Percentiles rank a stretch among this genome's conserved stretches.
Conservation (phyloP, 1,284 basidiomycete genomes). For the Cryptococcus sp. region DNA sequence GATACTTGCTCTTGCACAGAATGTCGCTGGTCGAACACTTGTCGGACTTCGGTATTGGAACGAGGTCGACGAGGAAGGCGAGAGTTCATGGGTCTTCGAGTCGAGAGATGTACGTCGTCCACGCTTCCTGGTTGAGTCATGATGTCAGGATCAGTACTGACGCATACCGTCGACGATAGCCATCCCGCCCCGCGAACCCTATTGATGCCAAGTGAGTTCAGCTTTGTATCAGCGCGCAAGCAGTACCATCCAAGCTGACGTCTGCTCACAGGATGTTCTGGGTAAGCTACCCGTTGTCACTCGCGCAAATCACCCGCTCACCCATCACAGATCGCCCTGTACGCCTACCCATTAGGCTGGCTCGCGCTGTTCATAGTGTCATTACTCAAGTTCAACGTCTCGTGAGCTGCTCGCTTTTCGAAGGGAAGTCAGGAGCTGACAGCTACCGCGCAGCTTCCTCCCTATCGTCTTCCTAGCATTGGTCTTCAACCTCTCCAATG, state of each 20-base stretch:
- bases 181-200: conserved; percentile 83
- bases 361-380: conserved; percentile 80
- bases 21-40: conserved; percentile 84
- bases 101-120: conserved; percentile 74
- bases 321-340: conserved; percentile 70
- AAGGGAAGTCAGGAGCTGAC: neutral
- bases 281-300: conserved; percentile 57
- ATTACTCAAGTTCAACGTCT: conserved; percentile 79
- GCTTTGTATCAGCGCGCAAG: neutral
- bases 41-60: conserved; percentile 96
- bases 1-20: conserved; percentile 57
- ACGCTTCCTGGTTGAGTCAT: neutral
- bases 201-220: conserved; percentile 77
- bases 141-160: conserved; percentile 1
- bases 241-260: conserved; percentile 1
- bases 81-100: conserved; percentile 95
- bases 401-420: conserved; percentile 57
- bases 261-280: conserved; percentile 79
- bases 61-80: conserved; percentile 93
- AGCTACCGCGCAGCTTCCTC: conserved; percentile 60
- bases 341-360: conserved; percentile 88
- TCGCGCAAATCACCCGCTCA: conserved; percentile 1
- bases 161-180: conserved; percentile 57
- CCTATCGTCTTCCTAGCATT: conserved; percentile 85
- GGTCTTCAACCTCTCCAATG: conserved; percentile 89